Conservation (phyloP, 306 rosid genomes). For the Dryas octopetala region DNA sequence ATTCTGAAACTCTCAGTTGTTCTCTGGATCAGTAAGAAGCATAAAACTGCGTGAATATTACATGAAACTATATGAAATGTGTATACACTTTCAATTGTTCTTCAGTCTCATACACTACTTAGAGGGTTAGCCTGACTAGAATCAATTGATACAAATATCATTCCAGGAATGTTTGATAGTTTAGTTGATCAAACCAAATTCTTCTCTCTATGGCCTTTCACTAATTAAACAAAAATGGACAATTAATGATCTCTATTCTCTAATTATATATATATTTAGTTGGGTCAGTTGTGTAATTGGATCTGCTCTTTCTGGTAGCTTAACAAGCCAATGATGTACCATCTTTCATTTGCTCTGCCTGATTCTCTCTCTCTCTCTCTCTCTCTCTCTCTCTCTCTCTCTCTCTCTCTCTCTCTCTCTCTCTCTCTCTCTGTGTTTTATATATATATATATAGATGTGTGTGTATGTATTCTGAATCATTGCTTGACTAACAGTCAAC, state of each 20-base stretch:
- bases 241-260: too few species aligned
- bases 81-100: background rate
- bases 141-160: background rate
- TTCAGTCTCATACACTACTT: background rate
- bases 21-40: background rate
- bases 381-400: too few species aligned
- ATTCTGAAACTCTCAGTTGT: background rate
- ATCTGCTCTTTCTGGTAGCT: background rate
- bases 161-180: too few species aligned
- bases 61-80: background rate
- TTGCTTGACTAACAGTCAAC: background rate
- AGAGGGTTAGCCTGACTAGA: background rate
- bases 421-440: too few species aligned
- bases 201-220: too few species aligned
- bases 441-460: too few species aligned
- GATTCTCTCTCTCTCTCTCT: too few species aligned
- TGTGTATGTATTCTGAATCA: background rate
- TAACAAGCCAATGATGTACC: background rate
- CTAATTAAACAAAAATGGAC: too few species aligned
- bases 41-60: background rate
- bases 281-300: too few species aligned
- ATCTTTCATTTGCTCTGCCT: background rate
- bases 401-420: too few species aligned
- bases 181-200: too few species aligned
- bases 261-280: too few species aligned